Evolutionary conservation across 2,329 filamentous ascomycete genomes (phyloP), one percentile per base, ranked within the genome.

Genomic region (Neopestalotiopsis clavispora): DNA sequence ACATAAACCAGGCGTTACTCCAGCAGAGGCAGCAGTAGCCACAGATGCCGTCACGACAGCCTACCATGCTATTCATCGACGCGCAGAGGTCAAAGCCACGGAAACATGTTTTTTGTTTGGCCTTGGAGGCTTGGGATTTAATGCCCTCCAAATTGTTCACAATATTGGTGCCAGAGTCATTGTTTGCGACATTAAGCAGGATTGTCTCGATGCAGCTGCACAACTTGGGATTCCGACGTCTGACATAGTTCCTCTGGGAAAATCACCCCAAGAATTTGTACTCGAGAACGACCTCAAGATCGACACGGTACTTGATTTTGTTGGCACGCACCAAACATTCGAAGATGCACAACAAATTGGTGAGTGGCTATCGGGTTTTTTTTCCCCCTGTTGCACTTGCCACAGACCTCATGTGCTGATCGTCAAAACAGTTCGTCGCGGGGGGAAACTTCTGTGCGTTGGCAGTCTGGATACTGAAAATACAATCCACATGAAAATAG

Each of bases 81-180:
- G 79, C 1, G 81, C 74, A 1, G 75, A 81, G 52, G 76, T 82
- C 38, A 77, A 78, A 59, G 68, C 72, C 1, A 67, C 75, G 0
- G 79, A 83, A 68, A 81, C 78, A 0, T 76, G 82, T 14, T 81
- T 81, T 49, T 74, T 83, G 6, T 82, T 81, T 68, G 81, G 81
- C 1, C 77, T 83, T 0, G 81, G 81, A 5, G 81, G 81, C 0
- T 72, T 83, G 2, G 81, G 81, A 1, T 80, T 82, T 65, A 83
- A 83, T 69, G 82, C 77, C 0, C 69, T 83, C 10, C 80, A 82
- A 68, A 77, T 81, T 17, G 73, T 87, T 45, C 83, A 83, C 68
- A 78, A 86, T 70, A 81, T 86, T 49, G 81, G 86, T 63, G 86
- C 84, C 69, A n/a, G 67, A 68, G 71, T 79, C 30, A 74, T 81